These are phyloP conservation scores for Lichenothelia convexa DNA, from an alignment of 495 filamentous ascomycete genomes.

Conservation along the genomic window DNA sequence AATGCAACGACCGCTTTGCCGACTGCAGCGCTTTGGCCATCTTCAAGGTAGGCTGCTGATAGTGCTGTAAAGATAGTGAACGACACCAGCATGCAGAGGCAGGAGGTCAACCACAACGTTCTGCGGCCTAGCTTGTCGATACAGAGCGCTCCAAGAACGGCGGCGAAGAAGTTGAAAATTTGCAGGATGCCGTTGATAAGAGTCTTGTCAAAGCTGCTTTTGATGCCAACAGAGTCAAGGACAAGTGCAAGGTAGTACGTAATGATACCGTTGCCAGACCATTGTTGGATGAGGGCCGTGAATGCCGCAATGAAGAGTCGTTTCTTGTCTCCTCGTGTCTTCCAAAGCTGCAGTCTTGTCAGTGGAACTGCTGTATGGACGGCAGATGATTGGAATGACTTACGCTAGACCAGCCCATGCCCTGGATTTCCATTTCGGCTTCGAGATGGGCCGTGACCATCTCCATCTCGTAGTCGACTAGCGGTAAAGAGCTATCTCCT, in stretches of 20 bases:
- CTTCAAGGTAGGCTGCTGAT: conserved; percentile 26
- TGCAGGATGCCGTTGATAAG: conserved; percentile 48
- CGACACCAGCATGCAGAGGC: conserved; percentile 33
- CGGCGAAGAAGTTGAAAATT: conserved; percentile 45
- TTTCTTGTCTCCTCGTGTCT: no score
- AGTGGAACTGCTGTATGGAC: no score
- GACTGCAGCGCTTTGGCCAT: conserved; percentile 21
- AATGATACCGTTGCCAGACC: conserved; percentile 40
- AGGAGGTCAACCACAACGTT: conserved; percentile 37
- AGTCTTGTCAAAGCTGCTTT: conserved; percentile 32
- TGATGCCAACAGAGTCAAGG: conserved; percentile 31
- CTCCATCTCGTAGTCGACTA: neutral
- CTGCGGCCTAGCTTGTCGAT: conserved; percentile 52
- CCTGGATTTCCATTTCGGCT: no score
- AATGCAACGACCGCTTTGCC: conserved; percentile 41
- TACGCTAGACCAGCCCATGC: no score
- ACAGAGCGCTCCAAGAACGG: conserved; percentile 44
- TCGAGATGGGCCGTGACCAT: no score
- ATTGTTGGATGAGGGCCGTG: no score
- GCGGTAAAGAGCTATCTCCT: conserved; percentile 8
- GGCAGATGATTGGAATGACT: no score
- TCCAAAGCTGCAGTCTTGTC: no score
- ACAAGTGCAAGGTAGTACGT: conserved; percentile 32
- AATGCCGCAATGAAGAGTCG: no score
- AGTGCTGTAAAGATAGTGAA: conserved; percentile 37